Evolutionary conservation across 305 asterid genomes (phyloP), one percentile per base, ranked within the genome.

Genomic region (Andrographis paniculata): DNA sequence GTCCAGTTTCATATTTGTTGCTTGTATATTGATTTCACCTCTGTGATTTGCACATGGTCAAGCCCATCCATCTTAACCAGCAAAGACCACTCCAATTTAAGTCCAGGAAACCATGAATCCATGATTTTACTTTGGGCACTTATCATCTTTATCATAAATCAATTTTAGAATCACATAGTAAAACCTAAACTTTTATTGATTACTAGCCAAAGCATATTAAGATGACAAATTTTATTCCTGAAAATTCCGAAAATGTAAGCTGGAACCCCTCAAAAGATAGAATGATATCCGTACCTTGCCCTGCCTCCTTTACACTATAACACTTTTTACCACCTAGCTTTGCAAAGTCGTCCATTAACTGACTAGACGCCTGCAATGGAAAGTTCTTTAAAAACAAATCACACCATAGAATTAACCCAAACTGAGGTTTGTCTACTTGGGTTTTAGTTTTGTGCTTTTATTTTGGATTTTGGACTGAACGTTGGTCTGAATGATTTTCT

Each of bases 281-380:
- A 46, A 27, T 36, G 14, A 43, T 18, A 8, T 47, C 47, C 45
- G 59, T 62, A 88, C 97, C 97, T 75, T 68, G 61, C 74, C 76
- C 79, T 28, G 77, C 52, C 69, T 79, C 94, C 28, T 30, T 57
- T 63, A 79, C 62, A 64, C 60, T 74, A 40, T 61, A 60, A 61
- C 87, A 69, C 55, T 48, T 71, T 72, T 53, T 77, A 44, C 94
- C 97, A 11, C 97, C 95, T 41, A 77, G 66, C 56, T 77, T 62
- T 41, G 73, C 64, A 68, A 88, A 75, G 40, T 65, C 83, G 44
- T 77, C 79, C 61, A 75, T 42, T 67, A 79, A 67, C 62, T 71
- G 69, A 66, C 70, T 41, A 39, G 72, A 66, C 28, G 76, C 56
- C 97, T 88, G 93, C 57, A 62, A 50, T 43, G 51, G 45, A 56